Conservation (phyloP, 805 yeast genomes). For the Yarrowia sp. region DNA sequence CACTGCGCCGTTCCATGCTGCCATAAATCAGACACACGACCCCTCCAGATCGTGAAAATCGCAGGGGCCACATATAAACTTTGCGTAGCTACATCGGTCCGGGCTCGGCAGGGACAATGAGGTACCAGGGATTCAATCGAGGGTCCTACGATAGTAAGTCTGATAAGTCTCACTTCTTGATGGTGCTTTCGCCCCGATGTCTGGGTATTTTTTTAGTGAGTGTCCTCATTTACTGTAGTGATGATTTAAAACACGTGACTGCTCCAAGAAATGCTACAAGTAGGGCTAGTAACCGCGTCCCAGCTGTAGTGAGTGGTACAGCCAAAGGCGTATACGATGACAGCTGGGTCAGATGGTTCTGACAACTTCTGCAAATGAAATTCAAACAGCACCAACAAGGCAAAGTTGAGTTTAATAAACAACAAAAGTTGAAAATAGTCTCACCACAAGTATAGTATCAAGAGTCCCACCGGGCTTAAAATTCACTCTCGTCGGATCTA, state of each 20-base stretch:
- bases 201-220: too few species aligned
- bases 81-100: neutral
- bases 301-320: neutral
- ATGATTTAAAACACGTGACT: neutral
- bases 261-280: neutral
- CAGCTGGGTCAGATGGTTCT: conserved; percentile 19
- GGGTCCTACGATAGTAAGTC: neutral
- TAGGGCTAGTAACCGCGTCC: neutral
- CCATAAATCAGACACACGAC: too few species aligned
- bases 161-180: too few species aligned
- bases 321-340: conserved; percentile 32
- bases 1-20: too few species aligned
- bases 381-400: conserved; percentile 6
- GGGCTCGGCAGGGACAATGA: conserved; percentile 1
- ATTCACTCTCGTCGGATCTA: conserved; percentile 9
- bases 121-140: neutral
- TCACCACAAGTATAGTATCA: neutral
- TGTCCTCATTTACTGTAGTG: too few species aligned
- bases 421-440: neutral
- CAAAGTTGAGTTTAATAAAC: conserved; percentile 5
- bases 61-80: conserved; percentile 5
- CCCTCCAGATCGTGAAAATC: neutral
- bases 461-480: neutral
- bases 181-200: too few species aligned
- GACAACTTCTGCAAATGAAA: conserved; percentile 20